These are phyloP conservation scores for Neoarthrinium moseri DNA, from an alignment of 2,329 filamentous ascomycete species.

Conservation along the genomic window DNA sequence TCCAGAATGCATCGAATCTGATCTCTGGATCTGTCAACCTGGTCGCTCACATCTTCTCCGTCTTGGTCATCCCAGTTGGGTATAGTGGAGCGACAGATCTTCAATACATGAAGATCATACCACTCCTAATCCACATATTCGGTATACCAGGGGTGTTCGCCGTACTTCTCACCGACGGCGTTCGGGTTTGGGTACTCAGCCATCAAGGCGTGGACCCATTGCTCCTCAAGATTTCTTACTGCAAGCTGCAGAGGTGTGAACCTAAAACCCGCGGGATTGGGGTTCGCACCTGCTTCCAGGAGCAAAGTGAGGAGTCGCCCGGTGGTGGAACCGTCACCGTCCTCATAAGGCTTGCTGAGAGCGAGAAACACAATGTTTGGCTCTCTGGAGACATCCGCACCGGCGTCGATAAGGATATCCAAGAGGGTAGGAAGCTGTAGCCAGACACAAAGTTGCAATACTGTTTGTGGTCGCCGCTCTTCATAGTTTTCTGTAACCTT, in stretches of 20 bases:
- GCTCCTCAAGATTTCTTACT: constrained; percentile 15
- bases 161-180: constrained; percentile 12
- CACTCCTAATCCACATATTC: not conserved
- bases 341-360: constrained; percentile 10
- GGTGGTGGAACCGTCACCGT: constrained; percentile 12
- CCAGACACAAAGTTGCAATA: constrained; percentile 14
- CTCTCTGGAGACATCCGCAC: not conserved
- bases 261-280: constrained; percentile 14
- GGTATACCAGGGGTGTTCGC: constrained; percentile 11
- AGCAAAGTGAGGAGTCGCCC: constrained; percentile 18
- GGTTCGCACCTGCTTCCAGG: constrained; percentile 17
- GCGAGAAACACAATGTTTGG: constrained; percentile 7
- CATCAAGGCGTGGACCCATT: constrained; percentile 19
- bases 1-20: not conserved
- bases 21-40: not conserved
- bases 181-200: constrained; percentile 16
- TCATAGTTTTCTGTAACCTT: not conserved
- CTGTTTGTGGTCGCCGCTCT: constrained; percentile 2
- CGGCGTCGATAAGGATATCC: constrained; percentile 6
- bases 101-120: not conserved
- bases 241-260: constrained; percentile 18
- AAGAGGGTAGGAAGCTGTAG: constrained; percentile 15
- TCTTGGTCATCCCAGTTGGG: not conserved
- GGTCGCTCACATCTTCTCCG: not conserved
- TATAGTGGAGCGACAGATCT: not conserved